A percentile compares a stretch with the other conserved stretches of the same genome.
Conservation (phyloP, 2,329 filamentous ascomycete genomes). For the Cladosporium sp. region DNA sequence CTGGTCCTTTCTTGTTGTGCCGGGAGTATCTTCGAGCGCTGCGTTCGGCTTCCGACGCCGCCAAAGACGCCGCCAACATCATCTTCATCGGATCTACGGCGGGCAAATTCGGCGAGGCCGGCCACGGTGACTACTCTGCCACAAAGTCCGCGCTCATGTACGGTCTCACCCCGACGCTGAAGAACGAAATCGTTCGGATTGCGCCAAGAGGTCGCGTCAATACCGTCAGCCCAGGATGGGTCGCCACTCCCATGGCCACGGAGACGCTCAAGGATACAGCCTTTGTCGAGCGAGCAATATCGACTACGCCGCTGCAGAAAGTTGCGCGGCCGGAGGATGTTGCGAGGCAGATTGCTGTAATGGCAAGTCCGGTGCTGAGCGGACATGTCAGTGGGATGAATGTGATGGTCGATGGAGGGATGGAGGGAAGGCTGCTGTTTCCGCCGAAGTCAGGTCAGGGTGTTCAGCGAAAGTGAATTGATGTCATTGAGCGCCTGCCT, state of each 20-base stretch:
- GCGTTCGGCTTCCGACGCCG: constrained; percentile 14
- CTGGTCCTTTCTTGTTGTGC: constrained; percentile 27
- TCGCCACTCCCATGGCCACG: constrained; percentile 23
- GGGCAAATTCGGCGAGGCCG: constrained; percentile 28
- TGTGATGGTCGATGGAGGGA: constrained; percentile 24
- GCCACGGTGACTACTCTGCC: constrained; percentile 27
- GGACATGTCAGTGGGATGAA: constrained; percentile 27
- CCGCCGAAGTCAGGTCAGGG: background rate
- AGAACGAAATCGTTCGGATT: constrained; percentile 29
- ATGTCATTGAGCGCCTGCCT: no score
- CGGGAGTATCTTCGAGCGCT: constrained; percentile 21
- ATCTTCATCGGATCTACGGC: constrained; percentile 30
- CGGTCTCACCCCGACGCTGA: constrained; percentile 25
- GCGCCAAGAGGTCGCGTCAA: constrained; percentile 25
- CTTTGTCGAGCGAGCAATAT: constrained; percentile 25
- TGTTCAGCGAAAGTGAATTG: no score
- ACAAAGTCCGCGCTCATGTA: constrained; percentile 27
- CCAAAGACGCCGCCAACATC: constrained; percentile 23
- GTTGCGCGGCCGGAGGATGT: constrained; percentile 24
- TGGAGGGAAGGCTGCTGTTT: constrained; percentile 27
- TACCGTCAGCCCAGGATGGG: constrained; percentile 25
- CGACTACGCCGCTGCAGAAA: constrained; percentile 28
- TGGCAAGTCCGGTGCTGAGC: constrained; percentile 22
- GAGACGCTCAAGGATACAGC: constrained; percentile 22
- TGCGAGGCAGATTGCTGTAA: constrained; percentile 25